Base-by-base conservation (phyloP, 2,329 filamentous ascomycete genomes). In the Aspergillus fructus region DNA sequence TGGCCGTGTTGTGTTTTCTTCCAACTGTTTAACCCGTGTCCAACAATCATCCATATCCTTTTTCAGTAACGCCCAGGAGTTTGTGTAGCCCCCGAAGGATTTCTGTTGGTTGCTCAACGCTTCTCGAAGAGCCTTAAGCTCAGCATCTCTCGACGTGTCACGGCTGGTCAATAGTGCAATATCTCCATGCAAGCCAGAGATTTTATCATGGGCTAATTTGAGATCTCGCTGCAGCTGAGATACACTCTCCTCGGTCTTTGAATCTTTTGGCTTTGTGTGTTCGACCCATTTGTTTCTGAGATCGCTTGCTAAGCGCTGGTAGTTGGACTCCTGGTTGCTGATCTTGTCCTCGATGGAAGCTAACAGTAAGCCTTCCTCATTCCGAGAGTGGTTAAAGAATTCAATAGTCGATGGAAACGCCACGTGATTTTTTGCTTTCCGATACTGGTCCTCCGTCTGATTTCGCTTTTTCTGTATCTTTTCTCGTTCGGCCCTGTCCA, bases 371-470 rank as follows among this genome's bases (percentile, higher is more conserved):
- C 61, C 60, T 40, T 66, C 60, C 5, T 64, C 58, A n/a, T 64
- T 56, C 23, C 49, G 63, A 21, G 58, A 52, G 12, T 61, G 52
- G 27, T 68, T 63, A 19, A 61, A 66, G 48, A 57, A 63, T 21
- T 64, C 58, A 15, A 61, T 45, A 4, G 64, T 63, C 5, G 68
- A 66, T 4, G 69, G 66, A 45, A 69, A 72, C 17, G 55, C 59
- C 8, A 56, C 37, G 4, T 63, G 55, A 19, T 41, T 39, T 41
- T 56, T 59, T 17, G 68, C 63, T 62, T 62, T 66, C 19, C 63
- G 64, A 4, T 81, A 33, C 46, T 76, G 67, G 40, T 74, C 64
- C 15, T 74, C 70, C 5, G 81, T 60, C 4, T 67, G 65, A 0
- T 73, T 68, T 17, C 71, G 63, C 37, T 65, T 68, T 23, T 64